Conservation (phyloP, 345 rosid species). For the Trapa incisa region DNA sequence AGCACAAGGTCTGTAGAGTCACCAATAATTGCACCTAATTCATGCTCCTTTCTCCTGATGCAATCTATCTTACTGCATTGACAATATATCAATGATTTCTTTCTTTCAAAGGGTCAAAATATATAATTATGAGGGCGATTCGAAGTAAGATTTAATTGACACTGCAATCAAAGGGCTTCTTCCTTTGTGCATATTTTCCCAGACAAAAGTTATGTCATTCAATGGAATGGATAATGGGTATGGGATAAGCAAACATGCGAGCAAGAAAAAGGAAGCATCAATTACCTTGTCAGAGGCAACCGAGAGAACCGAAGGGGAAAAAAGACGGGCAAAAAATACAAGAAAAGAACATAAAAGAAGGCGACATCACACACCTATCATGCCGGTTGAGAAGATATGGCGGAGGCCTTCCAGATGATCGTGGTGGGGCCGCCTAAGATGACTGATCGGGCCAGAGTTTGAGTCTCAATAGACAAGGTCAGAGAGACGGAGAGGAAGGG, state of each 20-base stretch:
- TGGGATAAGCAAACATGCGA: conserved; percentile 2
- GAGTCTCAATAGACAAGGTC: conserved; percentile 12
- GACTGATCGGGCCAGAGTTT: conserved; percentile 6
- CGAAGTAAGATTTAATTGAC: conserved; percentile 6
- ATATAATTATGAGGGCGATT: conserved; percentile 18
- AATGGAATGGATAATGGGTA: conserved; percentile 5
- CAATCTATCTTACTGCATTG: neutral
- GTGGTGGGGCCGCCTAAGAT: conserved; percentile 6
- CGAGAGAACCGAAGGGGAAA: neutral
- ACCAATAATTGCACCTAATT: conserved; percentile 27
- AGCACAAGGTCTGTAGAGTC: conserved; percentile 11
- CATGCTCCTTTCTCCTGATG: conserved; percentile 17
- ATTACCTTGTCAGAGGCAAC: neutral
- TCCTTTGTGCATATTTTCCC: conserved; percentile 13
- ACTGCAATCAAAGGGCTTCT: conserved; percentile 49
- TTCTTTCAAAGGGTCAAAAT: conserved; percentile 13
- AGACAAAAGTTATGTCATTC: conserved; percentile 9
- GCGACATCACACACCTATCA: neutral
- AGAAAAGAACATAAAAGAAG: conserved; percentile 1
- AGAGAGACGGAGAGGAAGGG: conserved; percentile 6
- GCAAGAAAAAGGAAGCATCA: conserved; percentile 8
- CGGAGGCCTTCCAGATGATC: conserved; percentile 8
- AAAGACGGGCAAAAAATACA: neutral
- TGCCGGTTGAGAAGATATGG: conserved; percentile 10
- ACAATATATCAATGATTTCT: conserved; percentile 1